Evolutionary conservation across 129 eudicot genomes (phyloP).

Genomic region (Calendula officinalis): DNA sequence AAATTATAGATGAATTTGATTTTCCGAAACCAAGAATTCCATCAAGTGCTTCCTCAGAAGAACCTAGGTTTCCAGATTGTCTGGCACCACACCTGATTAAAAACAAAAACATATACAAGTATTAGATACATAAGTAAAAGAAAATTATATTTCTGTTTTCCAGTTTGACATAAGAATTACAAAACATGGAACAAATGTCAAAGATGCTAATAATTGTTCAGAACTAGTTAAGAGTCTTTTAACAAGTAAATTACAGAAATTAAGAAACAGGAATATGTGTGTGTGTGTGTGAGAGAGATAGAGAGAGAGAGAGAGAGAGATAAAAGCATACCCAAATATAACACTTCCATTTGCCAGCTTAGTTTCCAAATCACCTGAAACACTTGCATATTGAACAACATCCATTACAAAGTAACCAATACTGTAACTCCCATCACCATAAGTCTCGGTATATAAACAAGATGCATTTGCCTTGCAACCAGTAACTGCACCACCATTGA

Average conservation of each 20-base stretch:
- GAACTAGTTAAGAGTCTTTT: background rate
- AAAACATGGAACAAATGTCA: background rate
- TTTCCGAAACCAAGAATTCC: slow-evolving; percentile 94
- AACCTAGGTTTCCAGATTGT: slow-evolving; percentile 64
- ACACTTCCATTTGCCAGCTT: slow-evolving; percentile 85
- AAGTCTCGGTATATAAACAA: slow-evolving; percentile 68
- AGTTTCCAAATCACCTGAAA: slow-evolving; percentile 87
- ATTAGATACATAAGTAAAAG: slow-evolving; percentile 15
- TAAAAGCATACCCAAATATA: slow-evolving; percentile 65
- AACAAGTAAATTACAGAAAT: background rate
- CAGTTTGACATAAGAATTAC: slow-evolving; percentile 1
- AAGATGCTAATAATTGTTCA: slow-evolving; percentile 3
- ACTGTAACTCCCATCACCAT: slow-evolving; percentile 87
- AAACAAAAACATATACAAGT: slow-evolving; percentile 4
- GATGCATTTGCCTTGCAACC: slow-evolving; percentile 60
- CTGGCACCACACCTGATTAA: slow-evolving; percentile 70
- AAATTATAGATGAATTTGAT: slow-evolving; percentile 77
- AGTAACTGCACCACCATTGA: slow-evolving; percentile 53
- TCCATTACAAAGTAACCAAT: slow-evolving; percentile 84
- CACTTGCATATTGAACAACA: slow-evolving; percentile 74
- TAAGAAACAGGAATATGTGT: too few species aligned
- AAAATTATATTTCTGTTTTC: slow-evolving; percentile 3
- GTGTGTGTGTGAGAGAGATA: background rate
- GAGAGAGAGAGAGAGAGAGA: slow-evolving; percentile 4
- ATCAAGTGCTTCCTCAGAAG: slow-evolving; percentile 86